These are phyloP conservation scores for Leishmania turanica DNA, from an alignment of 208 protist genomes.

Conservation along the genomic window DNA sequence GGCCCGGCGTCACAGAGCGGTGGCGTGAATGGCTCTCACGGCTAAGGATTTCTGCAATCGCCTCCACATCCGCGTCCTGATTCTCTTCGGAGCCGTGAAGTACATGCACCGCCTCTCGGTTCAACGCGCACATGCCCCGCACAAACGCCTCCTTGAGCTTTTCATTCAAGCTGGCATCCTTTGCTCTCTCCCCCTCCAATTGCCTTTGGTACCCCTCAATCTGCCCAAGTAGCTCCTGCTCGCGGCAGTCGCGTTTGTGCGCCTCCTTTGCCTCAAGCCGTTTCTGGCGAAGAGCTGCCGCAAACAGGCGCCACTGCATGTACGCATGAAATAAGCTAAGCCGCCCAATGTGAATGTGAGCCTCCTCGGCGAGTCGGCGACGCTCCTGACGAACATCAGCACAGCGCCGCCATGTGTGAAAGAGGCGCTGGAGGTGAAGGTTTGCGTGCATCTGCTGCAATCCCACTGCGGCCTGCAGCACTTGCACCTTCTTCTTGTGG, in stretches of 20 bases:
- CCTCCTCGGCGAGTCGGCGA: conserved; percentile 13
- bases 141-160: conserved; percentile 82
- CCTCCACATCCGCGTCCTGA: conserved; percentile 42
- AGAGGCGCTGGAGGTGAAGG: conserved; percentile 12
- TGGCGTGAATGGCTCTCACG: conserved; percentile 19
- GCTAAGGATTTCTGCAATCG: conserved; percentile 60
- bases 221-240: conserved; percentile 51
- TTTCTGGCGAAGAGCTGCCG: conserved; percentile 34
- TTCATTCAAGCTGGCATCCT: conserved; percentile 56
- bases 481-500: conserved; percentile 5
- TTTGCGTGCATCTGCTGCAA: conserved; percentile 8
- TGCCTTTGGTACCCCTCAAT: conserved; percentile 35
- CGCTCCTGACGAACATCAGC: conserved; percentile 25
- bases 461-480: conserved; percentile 1
- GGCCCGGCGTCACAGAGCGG: conserved; percentile 4
- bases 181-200: conserved; percentile 39
- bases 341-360: conserved; percentile 12
- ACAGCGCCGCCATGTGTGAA: conserved; percentile 42
- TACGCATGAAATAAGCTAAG: conserved; percentile 32
- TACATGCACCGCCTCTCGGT: conserved; percentile 91
- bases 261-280: conserved; percentile 28
- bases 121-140: conserved; percentile 87
- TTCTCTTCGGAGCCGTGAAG: conserved; percentile 44
- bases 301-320: conserved; percentile 67
- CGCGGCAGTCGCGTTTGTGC: conserved; percentile 34